A percentile compares a stretch with the other conserved stretches of the same genome.
These are phyloP conservation scores for Yamadazyma laniorum DNA, from an alignment of 805 yeast genomes.

Conservation along the genomic window DNA sequence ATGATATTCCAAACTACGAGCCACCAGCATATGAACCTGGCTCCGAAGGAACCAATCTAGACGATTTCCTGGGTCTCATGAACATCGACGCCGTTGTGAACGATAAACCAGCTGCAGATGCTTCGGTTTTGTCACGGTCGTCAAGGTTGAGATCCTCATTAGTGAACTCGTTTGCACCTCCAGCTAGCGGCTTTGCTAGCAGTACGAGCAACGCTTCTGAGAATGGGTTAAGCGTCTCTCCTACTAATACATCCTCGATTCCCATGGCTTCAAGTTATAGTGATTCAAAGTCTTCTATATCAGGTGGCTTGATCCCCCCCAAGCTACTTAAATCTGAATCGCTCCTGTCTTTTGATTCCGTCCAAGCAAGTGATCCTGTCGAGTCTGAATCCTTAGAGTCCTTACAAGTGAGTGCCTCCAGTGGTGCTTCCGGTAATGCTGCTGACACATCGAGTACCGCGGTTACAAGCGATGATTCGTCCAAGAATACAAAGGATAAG, in stretches of 20 bases:
- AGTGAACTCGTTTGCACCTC: slow-evolving; percentile 34
- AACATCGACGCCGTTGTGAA: slow-evolving; percentile 31
- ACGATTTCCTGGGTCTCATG: slow-evolving; percentile 7
- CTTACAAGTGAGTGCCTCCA: slow-evolving; percentile 1
- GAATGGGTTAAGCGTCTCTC: slow-evolving; percentile 2
- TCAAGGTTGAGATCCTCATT: slow-evolving; percentile 30
- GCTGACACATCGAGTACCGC: slow-evolving; percentile 10
- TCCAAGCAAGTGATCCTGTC: neutral
- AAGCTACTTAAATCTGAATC: slow-evolving; percentile 4
- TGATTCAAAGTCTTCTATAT: neutral
- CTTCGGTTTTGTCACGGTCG: slow-evolving; percentile 10
- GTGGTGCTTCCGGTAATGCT: slow-evolving; percentile 6
- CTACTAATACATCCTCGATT: slow-evolving; percentile 4
- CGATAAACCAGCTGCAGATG: slow-evolving; percentile 7
- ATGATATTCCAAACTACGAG: slow-evolving; percentile 26
- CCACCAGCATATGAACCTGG: slow-evolving; percentile 16
- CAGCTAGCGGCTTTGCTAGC: neutral
- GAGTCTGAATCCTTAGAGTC: slow-evolving; percentile 2
- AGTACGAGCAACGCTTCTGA: neutral
- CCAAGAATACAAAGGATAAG: slow-evolving; percentile 1
- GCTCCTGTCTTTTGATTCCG: slow-evolving; percentile 2
- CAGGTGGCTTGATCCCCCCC: neutral
- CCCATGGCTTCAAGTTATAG: neutral
- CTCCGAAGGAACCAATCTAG: slow-evolving; percentile 1
- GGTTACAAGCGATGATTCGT: slow-evolving; percentile 11